Base-by-base conservation (phyloP, 176 grass and related monocot genomes). In the Puccinellia tenuiflora region DNA sequence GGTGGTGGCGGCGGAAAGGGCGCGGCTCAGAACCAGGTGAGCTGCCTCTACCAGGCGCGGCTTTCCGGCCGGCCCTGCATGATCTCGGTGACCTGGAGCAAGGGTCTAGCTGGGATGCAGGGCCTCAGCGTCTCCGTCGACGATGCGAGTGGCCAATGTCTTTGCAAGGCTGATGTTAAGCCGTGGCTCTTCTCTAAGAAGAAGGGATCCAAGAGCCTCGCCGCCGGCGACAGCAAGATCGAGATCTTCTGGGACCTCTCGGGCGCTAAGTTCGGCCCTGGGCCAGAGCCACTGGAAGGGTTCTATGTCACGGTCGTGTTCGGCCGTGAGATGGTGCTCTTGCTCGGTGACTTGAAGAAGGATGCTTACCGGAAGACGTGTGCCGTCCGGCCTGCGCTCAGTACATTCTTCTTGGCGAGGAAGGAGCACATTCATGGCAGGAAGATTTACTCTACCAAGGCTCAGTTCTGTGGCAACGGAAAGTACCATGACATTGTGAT, bases 41-140 rank as follows among this genome's bases (percentile, higher is more conserved):
- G 77, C 45, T 93, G 84, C 76, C 68, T 87, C 9, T 93, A 93
- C 81, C 91, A 56, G 38, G 69, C 91, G 57, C 50, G 70, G 67
- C 73, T 88, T 11, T 29, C 39, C 17, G 39, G 68, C 39, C 84
- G 72, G 57, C 30, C 79, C 9, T 79, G 77, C 61, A 54, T 80
- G 21, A 81, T 87, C 56, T 67, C 77, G 9, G 53, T 78, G 7
- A 81, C 82, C 20, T 85, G 81, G 89, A 85, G 56, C 53, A 81
- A 83, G 39, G 57, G 47, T 30, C 60, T 85, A 9, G 74, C 51
- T 22, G 83, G 88, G 26, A 61, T 61, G 14, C 88, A 82, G 37
- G 72, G 78, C 6, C 74, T 90, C 40, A 69, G 73, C 63, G 7
- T 86, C 14, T 55, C 53, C 61, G 30, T 85, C 12, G 54, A 90